Evolutionary conservation across 148 eudicot genomes (phyloP), one percentile per base, ranked within the genome.

Genomic region (Talinum fruticosum): DNA sequence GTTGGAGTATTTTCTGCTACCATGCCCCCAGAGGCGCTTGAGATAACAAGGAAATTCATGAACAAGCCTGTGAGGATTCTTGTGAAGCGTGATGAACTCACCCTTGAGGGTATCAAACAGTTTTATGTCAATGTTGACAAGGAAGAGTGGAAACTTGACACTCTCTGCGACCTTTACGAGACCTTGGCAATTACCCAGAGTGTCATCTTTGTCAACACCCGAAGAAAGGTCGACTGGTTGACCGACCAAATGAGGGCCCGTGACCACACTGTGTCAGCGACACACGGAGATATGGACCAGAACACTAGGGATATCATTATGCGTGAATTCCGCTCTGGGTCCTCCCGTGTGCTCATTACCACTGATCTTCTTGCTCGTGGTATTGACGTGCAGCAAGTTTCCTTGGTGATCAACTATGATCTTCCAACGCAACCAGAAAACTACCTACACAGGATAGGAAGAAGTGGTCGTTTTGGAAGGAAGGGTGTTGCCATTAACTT

Each of bases 401-500:
- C 91, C 6, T 84, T 90, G 62, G 94, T 90, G 16, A 90, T 90
- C 65, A 90, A 90, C 81, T 90, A 82, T 69, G 94, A 90, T 73
- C 79, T 90, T 41, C 94, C 91, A 1, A 90, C 91, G 21, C 91
- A 88, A 71, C 90, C 94, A 0, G 94, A 90, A 83, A 90, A 88
- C 80, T 90, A 90, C 79, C 87, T 88, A 0, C 94, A 88, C 71
- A 82, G 90, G 74, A 88, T 90, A 75, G 94, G 94, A 33, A 85
- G 91, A 65, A 88, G 94, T 84, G 94, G 94, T 19, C 86, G 91
- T 29, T 88, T 90, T 77, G 94, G 94, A 73, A 88, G 91, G 82
- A 90, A 90, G 85, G 94, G 94, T 83, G 91, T 88, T 37, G 91
- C 94, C 44, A 88, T 90, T 77, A 90, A 90, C 77, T 90, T 90